phyloP scores from a whole-genome alignment of 2,329 filamentous ascomycete species.

The Alternaria triticina region DNA sequence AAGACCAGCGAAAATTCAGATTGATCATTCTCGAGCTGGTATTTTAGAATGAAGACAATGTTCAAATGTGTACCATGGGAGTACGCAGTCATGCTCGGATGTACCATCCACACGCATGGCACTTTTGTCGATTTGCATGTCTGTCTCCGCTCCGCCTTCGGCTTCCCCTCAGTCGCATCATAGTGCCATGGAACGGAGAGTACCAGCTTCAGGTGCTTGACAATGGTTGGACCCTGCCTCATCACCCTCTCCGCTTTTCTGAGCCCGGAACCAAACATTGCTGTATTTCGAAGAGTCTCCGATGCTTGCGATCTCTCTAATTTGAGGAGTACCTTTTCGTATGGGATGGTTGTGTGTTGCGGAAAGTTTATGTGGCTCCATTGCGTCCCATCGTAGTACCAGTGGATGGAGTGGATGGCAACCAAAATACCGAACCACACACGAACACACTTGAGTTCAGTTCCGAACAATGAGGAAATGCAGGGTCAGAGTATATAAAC shows the following conservation, averaged over 20 bases:
- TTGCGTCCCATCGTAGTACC: neutral
- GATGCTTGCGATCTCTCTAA: neutral
- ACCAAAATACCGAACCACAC: neutral
- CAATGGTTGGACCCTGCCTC: neutral
- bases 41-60: neutral
- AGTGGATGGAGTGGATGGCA: neutral
- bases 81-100: neutral
- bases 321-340: neutral
- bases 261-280: neutral
- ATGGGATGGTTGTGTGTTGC: neutral
- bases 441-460: neutral
- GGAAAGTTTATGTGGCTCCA: neutral
- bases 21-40: neutral
- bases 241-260: neutral
- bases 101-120: neutral
- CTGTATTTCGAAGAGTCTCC: neutral
- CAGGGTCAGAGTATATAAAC: neutral
- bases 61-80: neutral
- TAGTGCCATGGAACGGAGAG: neutral
- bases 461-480: neutral
- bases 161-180: neutral
- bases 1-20: neutral
- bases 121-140: neutral
- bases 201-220: neutral
- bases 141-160: neutral